Base-by-base conservation (phyloP, 495 filamentous ascomycete species). In the Hypoxylon lienhwacheense region DNA sequence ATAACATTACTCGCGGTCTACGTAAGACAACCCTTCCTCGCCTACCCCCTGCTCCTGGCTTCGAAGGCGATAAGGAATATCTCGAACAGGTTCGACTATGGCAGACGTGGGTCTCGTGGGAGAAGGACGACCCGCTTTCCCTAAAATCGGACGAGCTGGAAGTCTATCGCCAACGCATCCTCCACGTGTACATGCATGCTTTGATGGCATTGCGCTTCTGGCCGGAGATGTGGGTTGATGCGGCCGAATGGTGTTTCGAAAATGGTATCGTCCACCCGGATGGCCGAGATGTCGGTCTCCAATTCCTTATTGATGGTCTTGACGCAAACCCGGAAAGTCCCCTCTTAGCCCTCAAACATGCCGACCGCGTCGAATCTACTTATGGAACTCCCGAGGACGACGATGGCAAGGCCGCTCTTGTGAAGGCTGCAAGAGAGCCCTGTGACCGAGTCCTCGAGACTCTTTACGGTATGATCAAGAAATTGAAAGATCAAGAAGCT, bases 151-250 rank as follows among this genome's bases (percentile, higher is more conserved):
- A 97, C 12, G 90, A 97, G 57, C 67, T 74, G 5, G 73, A 79
- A 24, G 77, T 82, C 1, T 95, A 86, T 72, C 85, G 85, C 53
- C 75, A 81, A 47, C 86, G 93, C 16, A 80, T 97, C 47, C 63
- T 96, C 17, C 93, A 91, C 70, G 86, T 88, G 50, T 97, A 95
- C 75, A 92, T 91, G 71, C 92, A 96, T 67, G 88, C 93, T 21
- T 74, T 93, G 28, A 97, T 97, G 90, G 86, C 91, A 6, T 72
- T 98, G 53, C 80, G 90, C 45, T 98, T 96, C 65, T 88, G 90
- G 77, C 93, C 95, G 2, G 88, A 92, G 66, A 83, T 97, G 55
- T 98, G 93, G 93, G 92, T 87, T 57, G 90, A 96, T 37, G 93
- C 91, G 2, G 88, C 91, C 8, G 88, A 96, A 49, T 98, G 91